Evolutionary conservation across 2,329 filamentous ascomycete genomes (phyloP).

Genomic region (Phialocephala sp.): DNA sequence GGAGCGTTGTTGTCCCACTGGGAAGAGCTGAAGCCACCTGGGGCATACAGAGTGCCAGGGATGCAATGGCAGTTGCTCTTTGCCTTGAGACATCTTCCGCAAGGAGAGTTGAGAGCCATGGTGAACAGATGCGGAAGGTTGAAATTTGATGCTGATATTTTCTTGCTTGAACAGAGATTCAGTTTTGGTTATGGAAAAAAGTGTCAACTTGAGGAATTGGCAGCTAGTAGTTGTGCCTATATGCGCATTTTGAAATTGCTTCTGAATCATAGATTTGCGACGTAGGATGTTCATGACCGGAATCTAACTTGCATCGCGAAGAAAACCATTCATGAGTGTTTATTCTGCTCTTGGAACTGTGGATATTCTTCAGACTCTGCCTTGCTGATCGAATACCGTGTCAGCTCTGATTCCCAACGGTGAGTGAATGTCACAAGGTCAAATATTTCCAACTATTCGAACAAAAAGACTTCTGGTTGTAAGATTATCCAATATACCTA

Average conservation of each 20-base stretch:
- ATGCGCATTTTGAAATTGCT: background rate
- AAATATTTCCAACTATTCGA: too few relatives aligned
- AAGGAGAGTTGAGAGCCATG: background rate
- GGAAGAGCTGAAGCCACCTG: background rate
- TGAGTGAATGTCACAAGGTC: too few relatives aligned
- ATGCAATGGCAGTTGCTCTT: background rate
- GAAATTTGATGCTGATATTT: background rate
- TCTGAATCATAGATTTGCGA: too few relatives aligned
- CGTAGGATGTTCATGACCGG: background rate
- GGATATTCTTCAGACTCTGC: background rate
- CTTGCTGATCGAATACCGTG: too few relatives aligned
- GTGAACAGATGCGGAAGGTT: background rate
- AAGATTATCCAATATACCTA: too few relatives aligned
- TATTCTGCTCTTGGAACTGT: background rate
- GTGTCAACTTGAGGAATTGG: background rate
- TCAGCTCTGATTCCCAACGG: too few relatives aligned
- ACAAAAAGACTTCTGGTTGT: too few relatives aligned
- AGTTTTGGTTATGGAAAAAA: background rate
- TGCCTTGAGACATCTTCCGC: background rate
- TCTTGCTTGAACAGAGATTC: background rate
- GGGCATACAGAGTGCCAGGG: background rate
- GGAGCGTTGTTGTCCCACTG: background rate
- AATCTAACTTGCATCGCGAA: too few relatives aligned
- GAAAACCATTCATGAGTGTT: too few relatives aligned
- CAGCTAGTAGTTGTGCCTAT: background rate